Evolutionary conservation across 768 basidiomycete species (phyloP), one percentile per base, ranked within the genome.

Genomic region (Naganishia randhawae): DNA sequence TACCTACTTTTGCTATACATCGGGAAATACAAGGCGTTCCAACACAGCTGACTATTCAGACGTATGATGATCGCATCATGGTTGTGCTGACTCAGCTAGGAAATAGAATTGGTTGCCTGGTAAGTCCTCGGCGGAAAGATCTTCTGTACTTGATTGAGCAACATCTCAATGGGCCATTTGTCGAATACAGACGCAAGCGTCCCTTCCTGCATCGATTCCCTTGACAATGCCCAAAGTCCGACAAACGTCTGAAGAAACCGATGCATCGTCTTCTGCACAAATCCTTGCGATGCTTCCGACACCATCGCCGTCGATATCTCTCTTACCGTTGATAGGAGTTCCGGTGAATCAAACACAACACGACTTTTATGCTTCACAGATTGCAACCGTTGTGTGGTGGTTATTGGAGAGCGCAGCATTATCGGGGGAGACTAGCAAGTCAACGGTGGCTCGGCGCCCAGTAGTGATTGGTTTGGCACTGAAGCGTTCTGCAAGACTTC

Each of bases 61-160:
- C 83, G 0, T 98, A 86, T 76, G 84, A 85, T 63, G 94, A 97
- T 80, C 85, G 91, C 29, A 82, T 86, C 14, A 82, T 98, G 22
- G 87, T 96, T n/a, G 83, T 96, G 27, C 84, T 97, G 63, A 93
- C 92, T 0, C 94, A 98, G 79, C 77, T 91, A 69, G 90, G 90
- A 27, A 61, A 61, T 42, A 94, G 92, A 85, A 88, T 95, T 14
- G 94, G 94, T 66, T 87, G 84, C 75, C 77, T 98, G 81, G 92
- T 95, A 76, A 78, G 81, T 69, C 29, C 1, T 16, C 19, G 45
- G 25, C n/a, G 7, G 19, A 11, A 48, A 2, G 10, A n/a, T 17
- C 2, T 65, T 45, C 68, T 50, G 10, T 31, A 2, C 27, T n/a
- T n/a, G n/a, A 6, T 51, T n/a, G 22, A 19, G n/a, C 11, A 41